phyloP scores from a whole-genome alignment of 768 basidiomycete genomes.

The Mycena crocata region DNA sequence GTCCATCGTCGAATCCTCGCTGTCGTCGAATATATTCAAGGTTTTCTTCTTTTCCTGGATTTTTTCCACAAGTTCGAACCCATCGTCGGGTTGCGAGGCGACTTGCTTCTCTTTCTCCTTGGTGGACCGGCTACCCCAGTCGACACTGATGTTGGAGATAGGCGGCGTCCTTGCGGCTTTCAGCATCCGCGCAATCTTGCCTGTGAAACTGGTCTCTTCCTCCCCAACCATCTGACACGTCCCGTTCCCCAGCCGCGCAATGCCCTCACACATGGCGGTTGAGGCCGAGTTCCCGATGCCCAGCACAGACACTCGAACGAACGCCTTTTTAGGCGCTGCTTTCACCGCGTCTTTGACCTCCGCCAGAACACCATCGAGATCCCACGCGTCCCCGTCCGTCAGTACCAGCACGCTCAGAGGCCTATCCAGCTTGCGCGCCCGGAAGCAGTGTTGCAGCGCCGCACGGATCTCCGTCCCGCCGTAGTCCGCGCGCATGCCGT shows the following conservation, averaged over 20 bases:
- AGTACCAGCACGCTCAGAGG: slow-evolving; percentile 56
- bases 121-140: slow-evolving; percentile 44
- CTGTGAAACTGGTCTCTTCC: slow-evolving; percentile 51
- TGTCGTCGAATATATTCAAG: slow-evolving; percentile 32
- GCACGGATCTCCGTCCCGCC: slow-evolving; percentile 54
- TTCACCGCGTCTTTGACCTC: slow-evolving; percentile 36
- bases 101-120: not conserved
- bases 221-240: slow-evolving; percentile 53
- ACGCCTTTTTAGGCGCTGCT: slow-evolving; percentile 34
- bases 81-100: slow-evolving; percentile 15
- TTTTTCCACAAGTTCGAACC: slow-evolving; percentile 28
- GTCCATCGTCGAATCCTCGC: not conserved
- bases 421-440: slow-evolving; percentile 40
- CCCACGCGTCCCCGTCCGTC: slow-evolving; percentile 54
- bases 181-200: slow-evolving; percentile 54
- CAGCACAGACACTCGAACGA: slow-evolving; percentile 56
- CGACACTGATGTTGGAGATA: slow-evolving; percentile 51
- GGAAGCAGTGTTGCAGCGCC: slow-evolving; percentile 48
- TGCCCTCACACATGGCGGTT: slow-evolving; percentile 51
- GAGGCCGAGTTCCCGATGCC: slow-evolving; percentile 57
- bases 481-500: slow-evolving; percentile 46
- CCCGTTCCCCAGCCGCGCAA: slow-evolving; percentile 57
- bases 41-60: slow-evolving; percentile 9
- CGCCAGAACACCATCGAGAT: slow-evolving; percentile 22
- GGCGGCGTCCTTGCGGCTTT: slow-evolving; percentile 50